phyloP scores from a whole-genome alignment of 441 rosid genomes.

The Pelargonium cotyledonis region DNA sequence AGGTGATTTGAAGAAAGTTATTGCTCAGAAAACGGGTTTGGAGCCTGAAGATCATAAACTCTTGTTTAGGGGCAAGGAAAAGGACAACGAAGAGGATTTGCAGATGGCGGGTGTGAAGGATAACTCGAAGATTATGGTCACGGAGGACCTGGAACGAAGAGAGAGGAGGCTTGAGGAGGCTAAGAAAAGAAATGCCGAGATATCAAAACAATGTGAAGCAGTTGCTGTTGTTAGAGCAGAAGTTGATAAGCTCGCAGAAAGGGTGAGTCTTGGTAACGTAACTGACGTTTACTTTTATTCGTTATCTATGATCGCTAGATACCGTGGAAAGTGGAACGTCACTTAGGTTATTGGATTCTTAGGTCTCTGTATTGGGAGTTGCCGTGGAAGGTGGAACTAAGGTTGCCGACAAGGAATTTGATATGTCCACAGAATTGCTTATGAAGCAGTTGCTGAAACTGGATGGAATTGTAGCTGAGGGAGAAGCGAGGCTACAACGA shows the following conservation, averaged over 20 bases:
- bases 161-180: slow-evolving; percentile 46
- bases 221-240: slow-evolving; percentile 40
- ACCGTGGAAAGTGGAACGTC: neutral
- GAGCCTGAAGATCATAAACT: slow-evolving; percentile 48
- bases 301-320: neutral
- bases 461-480: slow-evolving; percentile 80
- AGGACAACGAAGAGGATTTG: slow-evolving; percentile 39
- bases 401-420: slow-evolving; percentile 57
- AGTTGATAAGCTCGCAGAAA: slow-evolving; percentile 44
- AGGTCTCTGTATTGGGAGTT: slow-evolving; percentile 69
- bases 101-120: slow-evolving; percentile 50
- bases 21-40: slow-evolving; percentile 37
- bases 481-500: slow-evolving; percentile 67
- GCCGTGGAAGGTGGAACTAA: slow-evolving; percentile 58
- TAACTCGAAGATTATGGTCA: slow-evolving; percentile 42
- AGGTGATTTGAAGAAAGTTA: slow-evolving; percentile 46
- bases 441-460: slow-evolving; percentile 80
- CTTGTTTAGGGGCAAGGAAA: slow-evolving; percentile 50
- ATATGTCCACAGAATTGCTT: slow-evolving; percentile 57
- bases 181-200: slow-evolving; percentile 24
- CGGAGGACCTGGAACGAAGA: slow-evolving; percentile 46
- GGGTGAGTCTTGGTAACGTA: slow-evolving; percentile 23
- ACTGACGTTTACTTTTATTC: neutral
- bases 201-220: slow-evolving; percentile 34
- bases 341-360: slow-evolving; percentile 8